Percentiles rank a stretch among this genome's conserved stretches.
phyloP scores from a whole-genome alignment of 2,329 filamentous ascomycete genomes.

The Alternaria viburni region DNA sequence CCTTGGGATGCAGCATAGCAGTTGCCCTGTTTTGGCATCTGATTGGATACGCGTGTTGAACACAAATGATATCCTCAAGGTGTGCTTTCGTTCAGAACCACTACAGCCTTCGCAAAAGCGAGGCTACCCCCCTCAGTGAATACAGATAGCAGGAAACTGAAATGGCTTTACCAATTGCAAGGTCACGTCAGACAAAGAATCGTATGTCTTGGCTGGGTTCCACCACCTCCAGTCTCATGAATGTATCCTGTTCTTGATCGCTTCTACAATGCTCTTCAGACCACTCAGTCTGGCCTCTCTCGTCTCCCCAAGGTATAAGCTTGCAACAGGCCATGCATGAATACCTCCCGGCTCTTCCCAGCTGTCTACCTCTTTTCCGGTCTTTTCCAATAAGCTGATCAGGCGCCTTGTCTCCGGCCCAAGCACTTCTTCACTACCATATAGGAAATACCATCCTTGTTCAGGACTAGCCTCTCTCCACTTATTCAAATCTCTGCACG shows the following conservation, averaged over 20 bases:
- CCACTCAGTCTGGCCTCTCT: slow-evolving; percentile 56
- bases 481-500: slow-evolving; percentile 68
- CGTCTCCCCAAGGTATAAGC: slow-evolving; percentile 60
- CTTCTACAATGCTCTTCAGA: slow-evolving; percentile 53
- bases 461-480: slow-evolving; percentile 72
- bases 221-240: slow-evolving; percentile 10
- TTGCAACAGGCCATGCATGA: slow-evolving; percentile 82
- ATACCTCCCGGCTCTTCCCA: slow-evolving; percentile 70
- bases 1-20: not conserved
- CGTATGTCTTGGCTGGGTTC: not conserved
- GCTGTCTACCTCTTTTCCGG: slow-evolving; percentile 61
- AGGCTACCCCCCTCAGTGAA: not conserved
- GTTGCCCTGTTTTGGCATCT: not conserved
- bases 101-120: not conserved
- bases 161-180: not conserved
- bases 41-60: not conserved
- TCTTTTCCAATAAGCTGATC: slow-evolving; percentile 61
- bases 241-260: slow-evolving; percentile 38
- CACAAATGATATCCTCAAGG: not conserved
- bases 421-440: slow-evolving; percentile 79
- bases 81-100: not conserved
- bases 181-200: not conserved
- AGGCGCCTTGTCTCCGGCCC: slow-evolving; percentile 71
- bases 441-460: slow-evolving; percentile 72
- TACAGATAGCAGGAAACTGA: not conserved